Evolutionary conservation across 2,329 filamentous ascomycete species (phyloP), one percentile per base, ranked within the genome.

Genomic region (Venturia effusa): DNA sequence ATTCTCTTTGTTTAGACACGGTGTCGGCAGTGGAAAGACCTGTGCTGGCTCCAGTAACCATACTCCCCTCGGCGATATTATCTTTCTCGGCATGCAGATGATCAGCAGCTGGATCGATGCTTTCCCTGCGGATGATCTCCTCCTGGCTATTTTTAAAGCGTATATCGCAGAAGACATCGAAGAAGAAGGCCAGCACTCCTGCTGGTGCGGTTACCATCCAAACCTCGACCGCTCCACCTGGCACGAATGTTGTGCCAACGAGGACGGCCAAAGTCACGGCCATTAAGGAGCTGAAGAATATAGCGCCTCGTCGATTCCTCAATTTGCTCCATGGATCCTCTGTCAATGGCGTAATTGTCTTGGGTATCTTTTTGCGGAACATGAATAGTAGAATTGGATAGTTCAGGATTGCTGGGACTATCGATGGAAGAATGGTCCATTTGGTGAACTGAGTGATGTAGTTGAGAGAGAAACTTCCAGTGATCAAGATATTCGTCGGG

Each of bases 261-360:
- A 57, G 51, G 4, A 57, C 51, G 5, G 30, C 51, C 15, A 57
- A 57, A 22, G 51, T 57, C 27, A 57, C 51, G 7, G 51, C 51
- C 51, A 57, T 57, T 30, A 57, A 57, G 8, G 51, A 57, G 17
- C 51, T 57, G 51, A 57, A 57, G 8, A 57, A 57, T 7, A 57
- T 57, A 10, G 51, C 51, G 27, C 51, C 51, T 34, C 51, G 32
- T 57, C 51, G 51, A n/a, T 57, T 57, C 2, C 51, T 27, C 51
- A 57, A 57, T 34, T 57, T 57, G 22, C 51, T 57, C 51, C 51
- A 57, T 57, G 51, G 51, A 34, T 57, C 51, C 5, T 57, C 51
- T 32, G 51, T 57, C 17, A 57, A 11, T 34, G 51, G 51, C 17
- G 51, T 57, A 10, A 57, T 57, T 2, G 51, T 57, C 15, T 57